Conservation (phyloP, 2,329 filamentous ascomycete species). For the Fusarium miscanthi region DNA sequence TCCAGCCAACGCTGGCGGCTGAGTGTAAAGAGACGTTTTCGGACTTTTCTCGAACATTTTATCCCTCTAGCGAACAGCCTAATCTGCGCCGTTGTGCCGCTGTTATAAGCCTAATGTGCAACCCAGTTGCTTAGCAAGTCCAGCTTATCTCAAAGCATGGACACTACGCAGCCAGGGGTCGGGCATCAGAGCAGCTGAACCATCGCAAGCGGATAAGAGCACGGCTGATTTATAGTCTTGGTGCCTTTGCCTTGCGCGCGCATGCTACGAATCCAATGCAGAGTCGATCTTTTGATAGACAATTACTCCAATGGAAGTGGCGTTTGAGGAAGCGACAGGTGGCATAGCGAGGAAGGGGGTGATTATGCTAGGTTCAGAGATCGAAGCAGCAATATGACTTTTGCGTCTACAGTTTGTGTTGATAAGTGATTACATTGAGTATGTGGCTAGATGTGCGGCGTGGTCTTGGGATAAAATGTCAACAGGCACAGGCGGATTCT, state of each 20-base stretch:
- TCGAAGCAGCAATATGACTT: constrained; percentile 5
- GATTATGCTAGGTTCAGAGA: constrained; percentile 22
- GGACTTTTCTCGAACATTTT: constrained; percentile 30
- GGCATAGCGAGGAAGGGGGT: background rate
- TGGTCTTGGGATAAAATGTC: background rate
- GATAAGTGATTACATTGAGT: background rate
- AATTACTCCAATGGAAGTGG: constrained; percentile 2
- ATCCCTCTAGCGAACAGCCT: constrained; percentile 18
- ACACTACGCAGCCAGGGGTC: constrained; percentile 3
- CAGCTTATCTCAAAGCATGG: constrained; percentile 18
- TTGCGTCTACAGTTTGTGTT: background rate
- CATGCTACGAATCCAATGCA: constrained; percentile 14
- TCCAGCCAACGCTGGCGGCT: constrained; percentile 34
- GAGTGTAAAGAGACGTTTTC: constrained; percentile 7
- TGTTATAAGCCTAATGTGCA: constrained; percentile 2
- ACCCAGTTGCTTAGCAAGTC: constrained; percentile 10
- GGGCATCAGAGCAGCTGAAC: background rate
- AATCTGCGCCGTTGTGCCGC: constrained; percentile 19
- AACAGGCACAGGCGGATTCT: background rate
- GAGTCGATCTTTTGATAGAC: constrained; percentile 19
- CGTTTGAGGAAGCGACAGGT: background rate
- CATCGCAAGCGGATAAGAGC: constrained; percentile 11
- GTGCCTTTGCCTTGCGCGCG: constrained; percentile 1
- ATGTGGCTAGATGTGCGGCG: background rate
- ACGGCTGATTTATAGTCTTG: background rate